Conservation (phyloP, 805 yeast genomes). For the Blastobotrys mokoenaii region DNA sequence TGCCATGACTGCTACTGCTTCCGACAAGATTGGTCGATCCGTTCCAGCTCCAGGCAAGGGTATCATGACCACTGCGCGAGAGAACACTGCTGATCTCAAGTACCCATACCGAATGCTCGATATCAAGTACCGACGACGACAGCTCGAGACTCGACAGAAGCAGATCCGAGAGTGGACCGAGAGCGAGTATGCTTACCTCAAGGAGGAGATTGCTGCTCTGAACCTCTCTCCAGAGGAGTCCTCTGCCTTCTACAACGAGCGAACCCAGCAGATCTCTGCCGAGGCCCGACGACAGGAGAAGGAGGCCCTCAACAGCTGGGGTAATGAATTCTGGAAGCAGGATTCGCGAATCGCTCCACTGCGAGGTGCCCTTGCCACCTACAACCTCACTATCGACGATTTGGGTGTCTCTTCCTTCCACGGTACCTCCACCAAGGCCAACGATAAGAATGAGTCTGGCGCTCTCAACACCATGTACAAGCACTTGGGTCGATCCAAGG, state of each 20-base stretch:
- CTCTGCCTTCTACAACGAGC: slow-evolving; percentile 61
- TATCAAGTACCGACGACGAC: slow-evolving; percentile 89
- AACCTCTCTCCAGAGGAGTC: slow-evolving; percentile 33
- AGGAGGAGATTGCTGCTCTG: slow-evolving; percentile 57
- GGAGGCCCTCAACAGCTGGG: slow-evolving; percentile 89
- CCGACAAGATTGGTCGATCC: slow-evolving; percentile 97
- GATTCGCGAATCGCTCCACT: slow-evolving; percentile 95
- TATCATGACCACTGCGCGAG: slow-evolving; percentile 95
- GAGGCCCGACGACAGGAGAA: slow-evolving; percentile 79
- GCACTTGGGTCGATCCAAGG: slow-evolving; percentile 93
- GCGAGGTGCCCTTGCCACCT: slow-evolving; percentile 94
- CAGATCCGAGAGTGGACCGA: slow-evolving; percentile 85
- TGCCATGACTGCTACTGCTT: slow-evolving; percentile 92
- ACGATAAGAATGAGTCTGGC: slow-evolving; percentile 95
- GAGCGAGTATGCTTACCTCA: slow-evolving; percentile 60
- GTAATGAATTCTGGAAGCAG: slow-evolving; percentile 83
- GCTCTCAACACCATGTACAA: slow-evolving; percentile 87
- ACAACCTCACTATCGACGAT: slow-evolving; percentile 88
- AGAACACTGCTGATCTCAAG: slow-evolving; percentile 72
- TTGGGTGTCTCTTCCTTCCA: slow-evolving; percentile 97
- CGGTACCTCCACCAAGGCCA: slow-evolving; percentile 98
- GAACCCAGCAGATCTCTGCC: slow-evolving; percentile 77
- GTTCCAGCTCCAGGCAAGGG: slow-evolving; percentile 99
- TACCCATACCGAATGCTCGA: slow-evolving; percentile 75
- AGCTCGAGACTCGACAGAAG: slow-evolving; percentile 64